These are phyloP conservation scores for Tricholoma furcatifolium DNA, from an alignment of 768 basidiomycete species.

Conservation along the genomic window DNA sequence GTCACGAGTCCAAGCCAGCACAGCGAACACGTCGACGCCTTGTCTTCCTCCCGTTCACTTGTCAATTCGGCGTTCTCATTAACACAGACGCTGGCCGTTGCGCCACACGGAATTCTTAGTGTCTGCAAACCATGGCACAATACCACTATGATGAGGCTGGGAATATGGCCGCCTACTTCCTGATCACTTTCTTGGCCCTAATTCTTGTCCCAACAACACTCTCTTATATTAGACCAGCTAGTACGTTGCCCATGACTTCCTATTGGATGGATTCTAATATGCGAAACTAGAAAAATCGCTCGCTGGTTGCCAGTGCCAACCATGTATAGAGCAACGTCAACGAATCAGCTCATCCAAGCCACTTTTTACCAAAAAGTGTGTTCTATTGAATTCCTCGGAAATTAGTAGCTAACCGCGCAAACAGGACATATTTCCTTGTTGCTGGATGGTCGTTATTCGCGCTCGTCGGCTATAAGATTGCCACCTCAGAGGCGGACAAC, in stretches of 20 bases:
- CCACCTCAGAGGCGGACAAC: conserved; percentile 54
- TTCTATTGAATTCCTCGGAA: conserved; percentile 3
- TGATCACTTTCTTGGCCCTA: conserved; percentile 86
- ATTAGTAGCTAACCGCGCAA: background rate
- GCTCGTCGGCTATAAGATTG: conserved; percentile 65
- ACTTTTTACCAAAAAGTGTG: conserved; percentile 52
- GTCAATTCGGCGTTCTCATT: background rate
- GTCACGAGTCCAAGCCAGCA: conserved; percentile 17
- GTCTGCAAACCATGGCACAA: conserved; percentile 51
- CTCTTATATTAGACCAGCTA: conserved; percentile 42
- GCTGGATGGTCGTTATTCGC: conserved; percentile 76
- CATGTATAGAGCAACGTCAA: conserved; percentile 56
- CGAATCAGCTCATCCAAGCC: conserved; percentile 48
- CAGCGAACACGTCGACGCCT: conserved; percentile 21
- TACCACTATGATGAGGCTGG: conserved; percentile 87
- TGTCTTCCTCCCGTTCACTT: background rate
- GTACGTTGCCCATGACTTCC: conserved; percentile 33
- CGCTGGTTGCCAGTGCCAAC: conserved; percentile 59
- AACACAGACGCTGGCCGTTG: background rate
- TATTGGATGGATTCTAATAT: conserved; percentile 1
- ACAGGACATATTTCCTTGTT: conserved; percentile 58
- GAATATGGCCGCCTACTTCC: conserved; percentile 86
- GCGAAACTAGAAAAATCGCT: conserved; percentile 30
- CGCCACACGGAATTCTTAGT: background rate
- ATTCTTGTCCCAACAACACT: conserved; percentile 78